Evolutionary conservation across 2,329 filamentous ascomycete species (phyloP).

Genomic region (Penicillium hesseltinei): DNA sequence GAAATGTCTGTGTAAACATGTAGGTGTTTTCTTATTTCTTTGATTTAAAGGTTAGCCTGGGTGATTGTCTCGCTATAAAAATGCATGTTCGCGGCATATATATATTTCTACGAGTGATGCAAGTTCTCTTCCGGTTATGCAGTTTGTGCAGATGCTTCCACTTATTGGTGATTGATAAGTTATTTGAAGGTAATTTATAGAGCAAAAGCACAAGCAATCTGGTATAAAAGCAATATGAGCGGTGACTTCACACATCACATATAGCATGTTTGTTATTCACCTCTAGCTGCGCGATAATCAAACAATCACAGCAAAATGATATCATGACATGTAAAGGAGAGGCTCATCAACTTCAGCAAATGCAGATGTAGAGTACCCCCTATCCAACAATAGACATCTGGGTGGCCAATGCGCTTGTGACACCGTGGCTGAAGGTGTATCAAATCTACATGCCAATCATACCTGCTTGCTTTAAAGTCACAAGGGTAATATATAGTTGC

Average conservation of each 20-base stretch:
- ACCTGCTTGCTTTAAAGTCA: background rate
- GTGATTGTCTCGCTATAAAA: background rate
- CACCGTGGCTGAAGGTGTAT: slow-evolving; percentile 6
- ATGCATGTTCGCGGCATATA: background rate
- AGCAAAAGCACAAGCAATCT: background rate
- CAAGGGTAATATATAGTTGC: background rate
- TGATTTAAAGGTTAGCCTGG: background rate
- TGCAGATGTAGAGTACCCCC: background rate
- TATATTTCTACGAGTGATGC: background rate
- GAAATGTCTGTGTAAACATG: background rate
- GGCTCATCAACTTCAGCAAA: background rate
- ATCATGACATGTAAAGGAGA: background rate
- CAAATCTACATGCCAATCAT: background rate
- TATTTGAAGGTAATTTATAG: rapidly evolving
- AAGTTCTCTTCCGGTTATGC: background rate
- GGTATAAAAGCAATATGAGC: no score
- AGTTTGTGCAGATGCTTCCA: background rate
- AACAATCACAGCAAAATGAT: background rate
- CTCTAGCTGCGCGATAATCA: background rate
- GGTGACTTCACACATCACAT: background rate
- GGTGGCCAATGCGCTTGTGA: slow-evolving; percentile 5
- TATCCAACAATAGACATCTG: background rate
- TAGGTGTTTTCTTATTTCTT: background rate
- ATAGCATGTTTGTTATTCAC: background rate
- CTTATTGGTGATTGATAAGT: background rate